These are phyloP conservation scores for Lachnellula cervina DNA, from an alignment of 2,329 filamentous ascomycete genomes.

Conservation along the genomic window DNA sequence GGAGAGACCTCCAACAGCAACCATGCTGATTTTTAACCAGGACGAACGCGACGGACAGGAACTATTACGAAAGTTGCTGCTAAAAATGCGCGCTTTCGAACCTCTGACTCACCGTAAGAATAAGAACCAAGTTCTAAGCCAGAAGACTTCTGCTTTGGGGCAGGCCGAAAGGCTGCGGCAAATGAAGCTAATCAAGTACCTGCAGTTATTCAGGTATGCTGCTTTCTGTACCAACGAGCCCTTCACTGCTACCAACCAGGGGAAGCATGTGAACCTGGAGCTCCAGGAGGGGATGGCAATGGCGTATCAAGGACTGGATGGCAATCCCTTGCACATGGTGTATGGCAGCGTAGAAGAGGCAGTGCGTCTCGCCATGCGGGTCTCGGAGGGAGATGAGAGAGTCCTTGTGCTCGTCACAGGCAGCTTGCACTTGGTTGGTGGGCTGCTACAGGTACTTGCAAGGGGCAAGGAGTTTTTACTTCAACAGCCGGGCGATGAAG, in stretches of 20 bases:
- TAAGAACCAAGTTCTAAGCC: no score
- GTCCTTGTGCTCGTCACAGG: conserved; percentile 72
- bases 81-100: neutral
- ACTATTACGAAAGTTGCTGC: conserved; percentile 37
- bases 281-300: conserved; percentile 65
- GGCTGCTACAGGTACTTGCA: conserved; percentile 63
- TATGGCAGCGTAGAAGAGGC: conserved; percentile 69
- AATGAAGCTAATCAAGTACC: neutral
- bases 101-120: neutral
- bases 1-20: conserved; percentile 17
- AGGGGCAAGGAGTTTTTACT: neutral
- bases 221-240: conserved; percentile 77
- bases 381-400: conserved; percentile 34
- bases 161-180: no score
- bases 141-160: no score
- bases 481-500: neutral
- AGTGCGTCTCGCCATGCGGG: conserved; percentile 43
- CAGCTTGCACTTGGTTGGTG: conserved; percentile 79
- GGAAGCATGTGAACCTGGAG: conserved; percentile 44
- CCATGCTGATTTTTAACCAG: conserved; percentile 81
- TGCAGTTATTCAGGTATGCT: conserved; percentile 58
- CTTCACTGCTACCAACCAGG: conserved; percentile 40
- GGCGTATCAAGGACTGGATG: conserved; percentile 54
- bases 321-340: conserved; percentile 41
- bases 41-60: conserved; percentile 72